Base-by-base conservation (phyloP, 1,139 yeast species). In the Geotrichum australiense region DNA sequence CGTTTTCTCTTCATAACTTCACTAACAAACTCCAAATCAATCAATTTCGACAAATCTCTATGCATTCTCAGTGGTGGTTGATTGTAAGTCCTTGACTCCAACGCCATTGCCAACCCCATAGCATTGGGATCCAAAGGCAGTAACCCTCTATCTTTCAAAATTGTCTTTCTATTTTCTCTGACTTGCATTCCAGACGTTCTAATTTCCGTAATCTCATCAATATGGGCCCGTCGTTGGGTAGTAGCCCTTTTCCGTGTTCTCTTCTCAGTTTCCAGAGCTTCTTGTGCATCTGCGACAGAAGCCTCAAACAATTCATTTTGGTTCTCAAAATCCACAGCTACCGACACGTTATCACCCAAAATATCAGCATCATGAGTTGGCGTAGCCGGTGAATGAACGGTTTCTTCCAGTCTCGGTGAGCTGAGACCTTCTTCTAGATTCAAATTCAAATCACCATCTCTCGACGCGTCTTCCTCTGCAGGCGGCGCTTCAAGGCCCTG, bases 1-100 rank as follows among this genome's bases (percentile, higher is more conserved):
- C 53, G 50, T 34, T 53, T 56, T 1, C 58, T 52, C 39, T 57
- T 50, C 51, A 55, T 50, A 35, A 50, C 51, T 4, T 49, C 53
- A 27, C 46, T 42, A 12, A 57, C 51, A 21, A 34, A 44, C 12
- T 46, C 51, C 1, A 55, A 53, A 39, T 53, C 56, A n/a, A 56
- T 45, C 8, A 55, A 40, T n/a, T 42, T 32, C 16, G 50, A 50
- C 5, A 50, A 35, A 10, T 40, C 48, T 3, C 47, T 46, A 23
- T 45, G 46, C 15, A 48, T 35, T 4, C 47, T 46, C 21, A 38
- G 27, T 2, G 48, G 49, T 25, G 45, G 41, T 29, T 37, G 46
- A 8, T 45, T 37, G 15, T 45, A 30, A 19, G 42, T 43, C 12
- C 31, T 35, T 5, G 44, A 37, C 26, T 48, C 42, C 7, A 33